Evolutionary conservation across 1,139 yeast genomes (phyloP), one percentile per base, ranked within the genome.

Genomic region (Komagataea norvegica): DNA sequence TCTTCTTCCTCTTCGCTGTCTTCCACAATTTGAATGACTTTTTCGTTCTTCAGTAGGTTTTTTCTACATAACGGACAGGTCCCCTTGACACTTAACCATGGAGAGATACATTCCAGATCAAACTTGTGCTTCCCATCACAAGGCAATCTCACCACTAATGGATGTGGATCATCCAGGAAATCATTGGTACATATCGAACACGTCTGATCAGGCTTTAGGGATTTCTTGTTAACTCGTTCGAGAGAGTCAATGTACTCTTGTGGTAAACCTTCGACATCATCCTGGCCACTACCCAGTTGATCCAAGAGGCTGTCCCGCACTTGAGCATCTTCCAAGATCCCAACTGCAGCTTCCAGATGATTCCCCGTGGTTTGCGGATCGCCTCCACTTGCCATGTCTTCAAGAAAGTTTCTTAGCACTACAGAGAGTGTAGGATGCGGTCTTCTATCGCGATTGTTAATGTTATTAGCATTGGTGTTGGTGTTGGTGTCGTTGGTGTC

Each of bases 51-150:
- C 33, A 72, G 59, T 19, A 89, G 75, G 52, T 87, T 81, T 44
- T 74, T 77, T 47, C 97, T 67, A 57, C 97, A 89, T 55, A 89
- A 62, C 0, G 97, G 97, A 56, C 97, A 89, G 0, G 95, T 87
- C 2, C 80, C 68, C 52, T 85, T 82, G 43, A 79, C 66, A 47
- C 77, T 76, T 36, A 89, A 65, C 97, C 97, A 89, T 0, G 95
- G 93, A 0, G 83, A 83, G 29, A 89, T 78, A 57, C 97, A 89
- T 50, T 89, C 96, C 49, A 88, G 65, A 56, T 89, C 97, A 60
- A 85, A 89, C 27, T 70, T 70, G 59, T 89, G 97, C 33, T 72
- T 70, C 56, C 96, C 91, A 15, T 52, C 46, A 41, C 56, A 60
- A 0, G 96, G 95, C 25, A 89, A 67, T 49, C 72, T 65, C 14